Conservation (phyloP, 1,284 basidiomycete species). For the Ustilago xerochloae region DNA sequence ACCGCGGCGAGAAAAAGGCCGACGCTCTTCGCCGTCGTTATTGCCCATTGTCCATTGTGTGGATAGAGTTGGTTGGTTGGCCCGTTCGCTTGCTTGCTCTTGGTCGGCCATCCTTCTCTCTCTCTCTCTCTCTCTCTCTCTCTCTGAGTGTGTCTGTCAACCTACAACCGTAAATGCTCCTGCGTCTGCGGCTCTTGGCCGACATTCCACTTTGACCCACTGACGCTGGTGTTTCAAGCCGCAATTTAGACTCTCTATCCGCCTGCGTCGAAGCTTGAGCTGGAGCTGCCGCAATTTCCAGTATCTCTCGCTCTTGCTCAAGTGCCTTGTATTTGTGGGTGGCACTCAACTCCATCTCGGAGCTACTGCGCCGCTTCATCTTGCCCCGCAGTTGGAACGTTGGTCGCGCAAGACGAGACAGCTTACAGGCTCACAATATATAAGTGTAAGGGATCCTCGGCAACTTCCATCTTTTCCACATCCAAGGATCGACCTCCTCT, state of each 20-base stretch:
- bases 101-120: too few species aligned
- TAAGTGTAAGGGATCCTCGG: background rate
- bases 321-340: background rate
- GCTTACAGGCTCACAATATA: constrained; percentile 5
- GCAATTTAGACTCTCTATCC: background rate
- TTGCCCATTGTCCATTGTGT: background rate
- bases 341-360: constrained; percentile 1
- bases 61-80: too few species aligned
- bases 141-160: background rate
- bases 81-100: constrained; percentile 2
- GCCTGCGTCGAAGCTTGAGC: background rate
- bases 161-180: background rate
- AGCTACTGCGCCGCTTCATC: background rate
- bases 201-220: constrained; percentile 12
- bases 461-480: background rate
- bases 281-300: constrained; percentile 17
- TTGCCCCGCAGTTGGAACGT: constrained; percentile 23
- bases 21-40: background rate
- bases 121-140: background rate
- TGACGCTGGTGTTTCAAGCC: background rate
- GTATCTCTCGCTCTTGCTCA: background rate
- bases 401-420: background rate
- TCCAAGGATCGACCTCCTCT: background rate
- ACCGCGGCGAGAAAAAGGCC: constrained; percentile 2
- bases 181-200: constrained; percentile 31